Evolutionary conservation across 371 early-diverging fungal genomes (phyloP), one percentile per base, ranked within the genome.

Genomic region (Mortierella sp.): DNA sequence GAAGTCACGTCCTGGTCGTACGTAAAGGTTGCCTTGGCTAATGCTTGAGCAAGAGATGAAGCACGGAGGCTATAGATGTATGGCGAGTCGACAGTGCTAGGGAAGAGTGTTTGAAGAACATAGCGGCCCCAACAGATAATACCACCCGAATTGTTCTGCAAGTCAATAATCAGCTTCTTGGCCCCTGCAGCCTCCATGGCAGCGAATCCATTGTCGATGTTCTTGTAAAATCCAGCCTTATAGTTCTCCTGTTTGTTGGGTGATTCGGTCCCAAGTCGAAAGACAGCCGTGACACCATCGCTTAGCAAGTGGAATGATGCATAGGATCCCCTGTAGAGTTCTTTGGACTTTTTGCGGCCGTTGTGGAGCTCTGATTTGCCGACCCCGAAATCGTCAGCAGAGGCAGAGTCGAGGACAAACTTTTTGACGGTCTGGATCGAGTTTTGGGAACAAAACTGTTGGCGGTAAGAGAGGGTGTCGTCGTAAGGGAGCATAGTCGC

Each of bases 71-170:
- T 81, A 52, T 86, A 86, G 48, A 86, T 86, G 21, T 86, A 86
- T 0, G 86, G 86, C 26, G 86, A 74, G 28, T 81, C 81, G 21
- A 80, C 75, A 3, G 86, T 86, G 26, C 38, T 34, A 19, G 88
- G 88, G 71, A 87, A 88, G 4, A 88, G 80, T 16, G 79, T 80
- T 28, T 88, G 84, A 3, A 88, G 74, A 11, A 88, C 83, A 68
- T 84, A 84, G 13, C 87, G 87, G 0, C 87, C 88, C 83, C 83
- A 83, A 48, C 88, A 88, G 19, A 88, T 88, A 34, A 83, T 81
- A 0, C 88, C 88, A 8, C 88, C 88, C n/a, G 84, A 74, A 65
- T 88, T 88, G 73, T 78, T 87, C 52, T 87, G 87, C 14, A 88
- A 50, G 50, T 88, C 88, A 16, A 86, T 73, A 44, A 87, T 83